A percentile compares a stretch with the other conserved stretches of the same genome.
phyloP scores from a whole-genome alignment of 2,329 filamentous ascomycete genomes.

The Phaeosphaeria sp. region DNA sequence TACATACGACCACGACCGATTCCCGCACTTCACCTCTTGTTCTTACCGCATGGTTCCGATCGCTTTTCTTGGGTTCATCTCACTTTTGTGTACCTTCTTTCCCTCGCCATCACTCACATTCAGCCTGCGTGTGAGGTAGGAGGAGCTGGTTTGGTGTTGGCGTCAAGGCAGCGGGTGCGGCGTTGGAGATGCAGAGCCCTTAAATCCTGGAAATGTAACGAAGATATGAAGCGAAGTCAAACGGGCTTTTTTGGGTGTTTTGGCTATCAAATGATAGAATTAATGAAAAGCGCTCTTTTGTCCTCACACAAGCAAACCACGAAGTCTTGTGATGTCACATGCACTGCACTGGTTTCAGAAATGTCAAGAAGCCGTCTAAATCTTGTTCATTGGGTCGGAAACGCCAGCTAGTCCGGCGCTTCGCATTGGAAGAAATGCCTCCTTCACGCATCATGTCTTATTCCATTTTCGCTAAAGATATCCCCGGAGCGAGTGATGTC shows the following conservation, averaged over 20 bases:
- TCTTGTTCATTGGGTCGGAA: slow-evolving; percentile 35
- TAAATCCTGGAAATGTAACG: slow-evolving; percentile 3
- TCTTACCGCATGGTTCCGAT: too few species aligned
- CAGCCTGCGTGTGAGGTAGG: too few species aligned
- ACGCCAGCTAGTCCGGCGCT: slow-evolving; percentile 44
- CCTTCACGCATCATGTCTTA: slow-evolving; percentile 29
- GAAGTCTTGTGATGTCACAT: background rate
- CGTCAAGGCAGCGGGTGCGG: background rate
- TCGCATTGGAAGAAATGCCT: slow-evolving; percentile 26
- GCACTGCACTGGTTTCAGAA: background rate
- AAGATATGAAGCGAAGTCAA: background rate
- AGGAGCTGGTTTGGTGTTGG: background rate
- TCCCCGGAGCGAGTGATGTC: slow-evolving; percentile 30
- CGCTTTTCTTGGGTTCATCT: too few species aligned
- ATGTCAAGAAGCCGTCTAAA: slow-evolving; percentile 27
- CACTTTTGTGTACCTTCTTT: too few species aligned
- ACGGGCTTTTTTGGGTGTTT: background rate
- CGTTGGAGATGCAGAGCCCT: background rate
- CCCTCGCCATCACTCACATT: too few species aligned
- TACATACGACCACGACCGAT: too few species aligned
- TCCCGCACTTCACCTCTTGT: too few species aligned
- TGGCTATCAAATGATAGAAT: background rate
- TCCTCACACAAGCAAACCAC: too few species aligned
- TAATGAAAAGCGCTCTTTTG: background rate
- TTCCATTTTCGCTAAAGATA: slow-evolving; percentile 37